Conservation (phyloP, 805 yeast species). For the Nakazawaea ishiwadae region DNA sequence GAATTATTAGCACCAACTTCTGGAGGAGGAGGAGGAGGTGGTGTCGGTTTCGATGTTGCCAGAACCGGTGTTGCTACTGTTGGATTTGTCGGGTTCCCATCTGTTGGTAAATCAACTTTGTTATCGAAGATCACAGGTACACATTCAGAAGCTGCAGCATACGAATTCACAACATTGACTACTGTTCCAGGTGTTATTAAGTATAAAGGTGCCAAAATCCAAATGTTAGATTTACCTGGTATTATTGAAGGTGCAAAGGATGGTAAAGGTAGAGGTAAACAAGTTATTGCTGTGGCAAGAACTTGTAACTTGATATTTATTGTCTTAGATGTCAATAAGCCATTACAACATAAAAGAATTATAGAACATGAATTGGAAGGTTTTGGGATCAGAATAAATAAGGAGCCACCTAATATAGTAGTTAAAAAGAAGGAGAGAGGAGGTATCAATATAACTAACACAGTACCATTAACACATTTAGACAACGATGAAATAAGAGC, state of each 20-base stretch:
- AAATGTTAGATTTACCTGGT: constrained; percentile 91
- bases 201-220: constrained; percentile 96
- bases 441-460: constrained; percentile 89
- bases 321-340: constrained; percentile 94
- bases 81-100: constrained; percentile 98
- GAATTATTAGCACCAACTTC: constrained; percentile 76
- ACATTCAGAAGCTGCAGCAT: constrained; percentile 96
- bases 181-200: constrained; percentile 96
- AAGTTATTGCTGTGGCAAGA: constrained; percentile 98
- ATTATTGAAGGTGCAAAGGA: constrained; percentile 89
- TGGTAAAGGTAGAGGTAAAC: constrained; percentile 91
- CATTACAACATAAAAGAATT: constrained; percentile 88
- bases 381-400: constrained; percentile 92
- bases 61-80: constrained; percentile 97
- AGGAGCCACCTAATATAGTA: constrained; percentile 87
- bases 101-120: constrained; percentile 87
- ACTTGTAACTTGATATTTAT: constrained; percentile 91
- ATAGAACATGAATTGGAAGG: constrained; percentile 96
- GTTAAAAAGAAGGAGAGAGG: constrained; percentile 94
- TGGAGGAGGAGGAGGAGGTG: constrained; percentile 88
- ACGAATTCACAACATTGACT: constrained; percentile 95
- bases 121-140: constrained; percentile 90
- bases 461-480: constrained; percentile 87
- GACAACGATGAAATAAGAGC: constrained; percentile 94
- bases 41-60: constrained; percentile 97